Conservation (phyloP, 108 stramenopile genomes). For the Nannochloropsis gaditana region DNA sequence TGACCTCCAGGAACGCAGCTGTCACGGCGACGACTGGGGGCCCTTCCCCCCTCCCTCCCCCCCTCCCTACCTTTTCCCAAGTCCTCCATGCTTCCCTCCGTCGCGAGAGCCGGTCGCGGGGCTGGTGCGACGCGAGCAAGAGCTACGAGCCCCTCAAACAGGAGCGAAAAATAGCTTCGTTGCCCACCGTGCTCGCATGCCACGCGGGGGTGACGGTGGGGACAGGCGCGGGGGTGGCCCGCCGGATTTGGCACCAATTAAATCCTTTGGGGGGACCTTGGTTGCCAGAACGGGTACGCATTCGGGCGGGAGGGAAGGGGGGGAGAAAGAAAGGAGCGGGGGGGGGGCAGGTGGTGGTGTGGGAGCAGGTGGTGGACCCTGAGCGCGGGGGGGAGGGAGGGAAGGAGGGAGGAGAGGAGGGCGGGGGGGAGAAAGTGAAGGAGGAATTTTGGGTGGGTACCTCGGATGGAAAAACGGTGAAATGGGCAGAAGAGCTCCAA, state of each 20-base stretch:
- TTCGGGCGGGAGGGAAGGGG: constrained; percentile 11
- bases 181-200: neutral
- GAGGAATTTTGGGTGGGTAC: neutral
- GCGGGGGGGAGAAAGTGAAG: neutral
- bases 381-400: constrained; percentile 18
- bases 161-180: constrained; percentile 18
- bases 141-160: constrained; percentile 38
- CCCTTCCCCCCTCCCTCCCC: neutral
- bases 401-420: neutral
- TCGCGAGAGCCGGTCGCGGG: constrained; percentile 30
- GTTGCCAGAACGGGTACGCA: constrained; percentile 31
- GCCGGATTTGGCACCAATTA: neutral
- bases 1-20: neutral
- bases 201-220: neutral
- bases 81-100: constrained; percentile 29
- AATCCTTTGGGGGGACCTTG: constrained; percentile 32
- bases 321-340: neutral
- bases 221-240: neutral
- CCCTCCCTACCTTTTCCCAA: constrained; percentile 27
- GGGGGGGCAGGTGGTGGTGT: constrained; percentile 16
- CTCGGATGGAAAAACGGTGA: neutral
- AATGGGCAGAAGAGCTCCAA: neutral
- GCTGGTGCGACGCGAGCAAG: constrained; percentile 25
- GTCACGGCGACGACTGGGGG: neutral
- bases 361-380: constrained; percentile 17